Conservation (phyloP, 2,329 filamentous ascomycete species). For the Neonectria coccinea region DNA sequence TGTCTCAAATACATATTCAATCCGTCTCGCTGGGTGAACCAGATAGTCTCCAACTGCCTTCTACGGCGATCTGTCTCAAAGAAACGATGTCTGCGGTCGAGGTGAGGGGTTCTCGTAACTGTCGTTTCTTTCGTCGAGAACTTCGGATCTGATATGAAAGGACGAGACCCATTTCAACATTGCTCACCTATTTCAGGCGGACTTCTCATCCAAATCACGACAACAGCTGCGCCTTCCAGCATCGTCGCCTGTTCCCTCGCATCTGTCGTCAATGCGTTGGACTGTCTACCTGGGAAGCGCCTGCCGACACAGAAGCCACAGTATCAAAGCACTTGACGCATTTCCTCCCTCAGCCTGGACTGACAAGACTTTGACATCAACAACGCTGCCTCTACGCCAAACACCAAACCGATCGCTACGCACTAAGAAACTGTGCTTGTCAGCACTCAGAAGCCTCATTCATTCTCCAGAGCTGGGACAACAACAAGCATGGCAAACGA, state of each 20-base stretch:
- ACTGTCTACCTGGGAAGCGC: background rate
- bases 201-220: background rate
- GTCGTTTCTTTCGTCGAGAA: constrained; percentile 13
- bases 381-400: background rate
- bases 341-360: background rate
- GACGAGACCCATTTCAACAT: constrained; percentile 17
- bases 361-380: background rate
- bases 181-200: background rate
- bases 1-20: constrained; percentile 51
- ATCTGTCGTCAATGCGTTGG: background rate
- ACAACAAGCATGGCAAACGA: constrained; percentile 41
- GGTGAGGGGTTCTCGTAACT: constrained; percentile 15
- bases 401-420: background rate
- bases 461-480: background rate
- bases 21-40: constrained; percentile 36
- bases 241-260: background rate
- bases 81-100: constrained; percentile 34
- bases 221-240: background rate
- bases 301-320: background rate
- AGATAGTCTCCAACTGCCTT: constrained; percentile 35
- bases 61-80: constrained; percentile 43
- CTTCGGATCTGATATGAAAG: constrained; percentile 35
- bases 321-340: background rate
- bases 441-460: background rate
- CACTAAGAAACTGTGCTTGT: background rate